Evolutionary conservation across 192 early-diverging fungal genomes (phyloP).

Genomic region (Coemansia sp.): DNA sequence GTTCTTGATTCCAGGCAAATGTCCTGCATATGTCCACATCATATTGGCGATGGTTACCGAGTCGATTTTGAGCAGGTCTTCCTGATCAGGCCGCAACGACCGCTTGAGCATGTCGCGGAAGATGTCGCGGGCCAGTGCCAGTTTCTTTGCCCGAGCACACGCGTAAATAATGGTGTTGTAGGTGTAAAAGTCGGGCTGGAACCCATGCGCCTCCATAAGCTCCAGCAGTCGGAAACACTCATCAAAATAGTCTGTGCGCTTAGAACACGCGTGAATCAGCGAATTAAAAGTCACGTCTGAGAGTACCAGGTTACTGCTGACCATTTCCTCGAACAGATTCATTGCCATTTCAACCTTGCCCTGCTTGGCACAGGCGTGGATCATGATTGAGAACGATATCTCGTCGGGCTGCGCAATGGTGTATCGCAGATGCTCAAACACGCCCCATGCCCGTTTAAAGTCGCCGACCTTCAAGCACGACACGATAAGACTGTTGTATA

Average conservation of each 20-base stretch:
- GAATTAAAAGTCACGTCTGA: constrained; percentile 86
- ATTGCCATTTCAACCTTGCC: constrained; percentile 86
- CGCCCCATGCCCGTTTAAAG: constrained; percentile 79
- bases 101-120: constrained; percentile 60
- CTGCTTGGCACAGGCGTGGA: constrained; percentile 82
- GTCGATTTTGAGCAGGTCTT: constrained; percentile 57
- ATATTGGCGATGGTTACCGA: constrained; percentile 65
- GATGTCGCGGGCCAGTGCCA: constrained; percentile 65
- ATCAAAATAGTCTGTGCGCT: constrained; percentile 76
- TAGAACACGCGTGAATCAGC: constrained; percentile 79
- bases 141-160: constrained; percentile 70
- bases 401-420: constrained; percentile 77
- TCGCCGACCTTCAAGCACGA: constrained; percentile 73
- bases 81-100: constrained; percentile 35
- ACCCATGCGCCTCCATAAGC: constrained; percentile 83
- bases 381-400: constrained; percentile 83
- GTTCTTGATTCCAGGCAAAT: constrained; percentile 34
- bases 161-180: constrained; percentile 80
- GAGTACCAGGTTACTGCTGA: constrained; percentile 62
- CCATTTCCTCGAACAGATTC: constrained; percentile 89
- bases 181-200: constrained; percentile 72
- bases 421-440: constrained; percentile 83
- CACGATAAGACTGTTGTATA: constrained; percentile 81
- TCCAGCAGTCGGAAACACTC: constrained; percentile 77
- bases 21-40: constrained; percentile 65